Conservation (phyloP, 306 rosid species). For the Neltuma alba region DNA sequence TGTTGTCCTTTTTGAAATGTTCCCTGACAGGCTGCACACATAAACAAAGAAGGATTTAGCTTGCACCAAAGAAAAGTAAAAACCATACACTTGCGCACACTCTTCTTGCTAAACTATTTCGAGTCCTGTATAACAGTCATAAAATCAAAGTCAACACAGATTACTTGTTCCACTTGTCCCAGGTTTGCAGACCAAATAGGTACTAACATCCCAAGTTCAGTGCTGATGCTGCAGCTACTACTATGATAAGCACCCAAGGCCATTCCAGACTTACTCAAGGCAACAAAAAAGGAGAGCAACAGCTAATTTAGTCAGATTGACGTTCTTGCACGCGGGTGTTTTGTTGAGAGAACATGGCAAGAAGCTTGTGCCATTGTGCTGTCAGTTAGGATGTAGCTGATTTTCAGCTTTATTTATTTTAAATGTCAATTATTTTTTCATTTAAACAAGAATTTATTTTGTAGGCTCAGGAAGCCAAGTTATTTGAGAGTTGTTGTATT, state of each 20-base stretch:
- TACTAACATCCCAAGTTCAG: background rate
- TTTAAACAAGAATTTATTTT: background rate
- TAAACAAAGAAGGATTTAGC: conserved; percentile 28
- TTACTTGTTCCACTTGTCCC: background rate
- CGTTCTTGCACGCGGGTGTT: background rate
- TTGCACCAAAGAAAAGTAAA: background rate
- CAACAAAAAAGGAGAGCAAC: background rate
- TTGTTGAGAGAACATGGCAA: background rate
- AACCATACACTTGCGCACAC: background rate
- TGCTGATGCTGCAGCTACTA: background rate
- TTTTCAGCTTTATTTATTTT: background rate
- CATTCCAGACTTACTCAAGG: background rate
- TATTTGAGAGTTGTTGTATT: background rate
- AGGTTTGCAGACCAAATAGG: background rate
- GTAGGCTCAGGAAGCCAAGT: background rate
- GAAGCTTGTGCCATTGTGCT: background rate
- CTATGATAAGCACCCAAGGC: background rate
- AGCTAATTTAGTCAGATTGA: background rate
- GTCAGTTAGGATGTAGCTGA: background rate
- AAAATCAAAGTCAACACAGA: background rate
- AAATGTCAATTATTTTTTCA: background rate
- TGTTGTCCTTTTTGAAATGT: conserved; percentile 68
- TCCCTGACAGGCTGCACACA: conserved; percentile 76
- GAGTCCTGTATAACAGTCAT: background rate
- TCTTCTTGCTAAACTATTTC: background rate